Conservation (phyloP, 2,329 filamentous ascomycete genomes). For the Dichotomopilus funicola region DNA sequence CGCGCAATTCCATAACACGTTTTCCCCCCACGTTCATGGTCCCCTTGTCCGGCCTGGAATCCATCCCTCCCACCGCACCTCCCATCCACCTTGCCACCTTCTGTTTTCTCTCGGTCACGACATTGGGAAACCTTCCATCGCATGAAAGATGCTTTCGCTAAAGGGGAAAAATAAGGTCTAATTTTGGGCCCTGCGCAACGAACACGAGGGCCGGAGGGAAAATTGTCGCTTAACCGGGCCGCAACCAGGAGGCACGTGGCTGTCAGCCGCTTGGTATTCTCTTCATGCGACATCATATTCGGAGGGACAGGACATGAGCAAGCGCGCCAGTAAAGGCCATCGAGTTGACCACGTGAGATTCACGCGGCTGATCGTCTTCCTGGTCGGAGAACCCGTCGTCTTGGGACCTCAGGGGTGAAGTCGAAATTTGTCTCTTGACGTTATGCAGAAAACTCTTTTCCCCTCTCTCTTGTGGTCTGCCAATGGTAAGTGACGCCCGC, state of each 20-base stretch:
- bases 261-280: not conserved
- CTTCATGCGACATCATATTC: too few species aligned
- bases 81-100: not conserved
- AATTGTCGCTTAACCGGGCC: not conserved
- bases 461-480: too few species aligned
- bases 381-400: not conserved
- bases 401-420: not conserved
- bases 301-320: too few species aligned
- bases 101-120: not conserved
- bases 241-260: not conserved
- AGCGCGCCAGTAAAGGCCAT: not conserved
- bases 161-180: not conserved
- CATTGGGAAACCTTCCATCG: not conserved
- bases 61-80: conserved; percentile 7
- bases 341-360: not conserved
- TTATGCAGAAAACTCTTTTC: too few species aligned
- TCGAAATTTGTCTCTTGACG: too few species aligned
- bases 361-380: not conserved
- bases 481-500: too few species aligned
- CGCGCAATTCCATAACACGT: not conserved
- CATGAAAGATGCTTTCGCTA: too few species aligned
- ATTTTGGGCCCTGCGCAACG: not conserved
- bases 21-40: conserved; percentile 6
- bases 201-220: not conserved
- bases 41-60: conserved; percentile 2